phyloP scores from a whole-genome alignment of 1,284 basidiomycete species.

The Lentinus polychrous region DNA sequence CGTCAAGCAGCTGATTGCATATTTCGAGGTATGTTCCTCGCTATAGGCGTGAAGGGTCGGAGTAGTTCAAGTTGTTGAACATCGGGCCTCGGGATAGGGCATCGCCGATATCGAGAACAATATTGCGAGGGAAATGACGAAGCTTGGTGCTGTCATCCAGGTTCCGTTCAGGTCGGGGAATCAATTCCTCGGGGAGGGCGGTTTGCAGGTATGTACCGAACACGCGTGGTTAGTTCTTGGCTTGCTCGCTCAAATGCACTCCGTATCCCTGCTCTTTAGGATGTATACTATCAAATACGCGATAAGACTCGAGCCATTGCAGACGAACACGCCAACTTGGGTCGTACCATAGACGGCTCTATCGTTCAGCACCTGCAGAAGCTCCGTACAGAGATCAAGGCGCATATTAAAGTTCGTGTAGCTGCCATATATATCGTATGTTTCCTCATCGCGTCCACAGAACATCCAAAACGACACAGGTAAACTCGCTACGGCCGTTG shows the following conservation, averaged over 20 bases:
- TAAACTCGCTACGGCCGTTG: constrained; percentile 89
- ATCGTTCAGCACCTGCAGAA: constrained; percentile 98
- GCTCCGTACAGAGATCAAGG: constrained; percentile 91
- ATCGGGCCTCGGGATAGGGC: constrained; percentile 36
- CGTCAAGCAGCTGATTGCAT: constrained; percentile 89
- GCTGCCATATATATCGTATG: neutral
- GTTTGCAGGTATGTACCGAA: constrained; percentile 39
- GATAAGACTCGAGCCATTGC: constrained; percentile 94
- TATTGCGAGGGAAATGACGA: constrained; percentile 89
- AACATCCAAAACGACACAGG: constrained; percentile 99
- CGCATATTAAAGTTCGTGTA: constrained; percentile 78
- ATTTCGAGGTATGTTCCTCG: constrained; percentile 55
- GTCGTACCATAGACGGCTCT: constrained; percentile 93
- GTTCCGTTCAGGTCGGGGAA: constrained; percentile 95
- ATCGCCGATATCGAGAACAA: constrained; percentile 95
- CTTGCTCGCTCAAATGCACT: neutral
- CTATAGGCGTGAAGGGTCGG: neutral
- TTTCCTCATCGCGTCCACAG: constrained; percentile 29
- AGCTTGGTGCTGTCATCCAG: constrained; percentile 96
- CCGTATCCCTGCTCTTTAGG: constrained; percentile 38
- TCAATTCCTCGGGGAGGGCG: constrained; percentile 92
- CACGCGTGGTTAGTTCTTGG: neutral
- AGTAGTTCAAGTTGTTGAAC: constrained; percentile 9
- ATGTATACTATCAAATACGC: constrained; percentile 89
- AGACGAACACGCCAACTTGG: constrained; percentile 95